Percentiles rank a stretch among this genome's conserved stretches.
Conservation (phyloP, 2,329 filamentous ascomycete species). For the Colletotrichum tropicicola region DNA sequence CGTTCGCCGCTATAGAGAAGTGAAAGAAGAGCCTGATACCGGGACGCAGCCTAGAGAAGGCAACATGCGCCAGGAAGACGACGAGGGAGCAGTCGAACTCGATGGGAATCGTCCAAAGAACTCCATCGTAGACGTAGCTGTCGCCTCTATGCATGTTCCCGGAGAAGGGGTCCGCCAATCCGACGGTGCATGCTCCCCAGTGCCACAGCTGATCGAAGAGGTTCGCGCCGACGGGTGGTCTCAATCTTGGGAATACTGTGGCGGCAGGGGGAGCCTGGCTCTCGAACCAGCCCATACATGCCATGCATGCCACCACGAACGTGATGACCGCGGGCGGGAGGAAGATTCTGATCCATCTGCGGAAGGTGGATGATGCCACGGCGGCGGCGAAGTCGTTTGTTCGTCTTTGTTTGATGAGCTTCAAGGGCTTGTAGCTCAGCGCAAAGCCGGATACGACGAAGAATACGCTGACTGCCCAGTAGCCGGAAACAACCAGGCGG, state of each 20-base stretch:
- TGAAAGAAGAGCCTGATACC: slow-evolving; percentile 52
- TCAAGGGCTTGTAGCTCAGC: slow-evolving; percentile 62
- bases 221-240: slow-evolving; percentile 33
- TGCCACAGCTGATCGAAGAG: slow-evolving; percentile 51
- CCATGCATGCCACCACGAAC: slow-evolving; percentile 53
- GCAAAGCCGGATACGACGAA: slow-evolving; percentile 71
- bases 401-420: slow-evolving; percentile 47
- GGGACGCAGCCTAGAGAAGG: slow-evolving; percentile 55
- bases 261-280: not conserved
- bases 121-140: slow-evolving; percentile 57
- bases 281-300: slow-evolving; percentile 48
- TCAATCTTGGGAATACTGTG: not conserved
- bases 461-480: slow-evolving; percentile 67
- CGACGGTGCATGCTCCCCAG: slow-evolving; percentile 56
- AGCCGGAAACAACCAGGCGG: slow-evolving; percentile 62
- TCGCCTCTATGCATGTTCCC: slow-evolving; percentile 44
- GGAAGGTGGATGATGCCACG: slow-evolving; percentile 60
- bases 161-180: slow-evolving; percentile 58
- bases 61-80: slow-evolving; percentile 62
- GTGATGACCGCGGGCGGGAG: slow-evolving; percentile 60
- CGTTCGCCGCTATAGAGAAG: slow-evolving; percentile 49
- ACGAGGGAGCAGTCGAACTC: slow-evolving; percentile 67
- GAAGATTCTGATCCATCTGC: slow-evolving; percentile 60
- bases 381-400: slow-evolving; percentile 50
- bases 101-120: slow-evolving; percentile 70